Evolutionary conservation across 495 filamentous ascomycete species (phyloP), one percentile per base, ranked within the genome.

Genomic region (Xylaria longipes): DNA sequence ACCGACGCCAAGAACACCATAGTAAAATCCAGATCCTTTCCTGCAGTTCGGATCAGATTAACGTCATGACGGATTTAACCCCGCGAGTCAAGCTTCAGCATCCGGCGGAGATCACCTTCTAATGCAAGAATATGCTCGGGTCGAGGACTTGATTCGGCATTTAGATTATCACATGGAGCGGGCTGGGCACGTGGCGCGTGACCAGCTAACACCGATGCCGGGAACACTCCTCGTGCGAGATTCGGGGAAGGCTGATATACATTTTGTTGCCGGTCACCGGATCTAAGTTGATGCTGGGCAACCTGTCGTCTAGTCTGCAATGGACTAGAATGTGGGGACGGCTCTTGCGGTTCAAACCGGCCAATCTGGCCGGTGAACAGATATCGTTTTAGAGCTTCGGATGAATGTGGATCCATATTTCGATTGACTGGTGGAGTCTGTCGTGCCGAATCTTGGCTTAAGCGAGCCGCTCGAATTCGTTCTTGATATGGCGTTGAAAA

Each of bases 401-500:
- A 78, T 9, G 73, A 71, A 33, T 73, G 73, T 4, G 65, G 11
- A 54, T 72, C 65, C 52, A 68, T 45, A 66, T n/a, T 68, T 35
- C 57, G 64, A 52, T 60, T 46, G 45, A 58, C 35, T 3, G 45
- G 68, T n/a, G 65, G 73, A 6, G 74, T 65, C 17, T 75, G 14
- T 27, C 74, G 70, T 45, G 71, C 27, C 57, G 76, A 77, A 62
- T 71, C 77, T 14, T 76, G 75, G 39, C 20, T 72, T 12, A 75
- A 77, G 5, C 79, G 80, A 15, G 89, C 82, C 20, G 87, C 89
- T 69, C 87, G 86, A 79, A 92, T 89, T 39, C 89, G 87, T 65
- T 92, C 88, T 27, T 88, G 84, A 67, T 89, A 93, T 1, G 91
- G 89, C 0, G 88, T 88, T 0, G 90, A 90, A 77, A 92, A 92